Percentiles rank a stretch among this genome's conserved stretches.
Evolutionary conservation across 1,284 basidiomycete species (phyloP).

Genomic region (Sanghuangporus sanghuang): DNA sequence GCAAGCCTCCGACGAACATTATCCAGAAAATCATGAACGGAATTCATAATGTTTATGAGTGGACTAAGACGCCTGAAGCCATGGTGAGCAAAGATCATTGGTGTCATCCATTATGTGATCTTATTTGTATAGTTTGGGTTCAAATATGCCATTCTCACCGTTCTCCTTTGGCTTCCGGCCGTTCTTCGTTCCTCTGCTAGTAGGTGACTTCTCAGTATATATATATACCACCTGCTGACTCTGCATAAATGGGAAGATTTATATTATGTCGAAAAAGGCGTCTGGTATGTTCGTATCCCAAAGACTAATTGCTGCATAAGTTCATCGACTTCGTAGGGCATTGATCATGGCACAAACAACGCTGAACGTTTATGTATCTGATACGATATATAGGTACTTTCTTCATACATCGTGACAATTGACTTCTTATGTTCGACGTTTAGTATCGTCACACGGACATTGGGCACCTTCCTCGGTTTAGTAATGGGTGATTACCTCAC

Average conservation of each 20-base stretch:
- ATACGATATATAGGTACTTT: conserved; percentile 49
- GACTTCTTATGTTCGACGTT: background rate
- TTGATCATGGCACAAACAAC: conserved; percentile 66
- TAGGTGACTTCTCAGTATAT: conserved; percentile 26
- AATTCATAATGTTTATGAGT: conserved; percentile 34
- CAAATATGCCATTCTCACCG: conserved; percentile 48
- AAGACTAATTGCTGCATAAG: background rate
- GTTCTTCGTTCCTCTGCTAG: conserved; percentile 41
- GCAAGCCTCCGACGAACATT: conserved; percentile 38
- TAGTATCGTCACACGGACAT: conserved; percentile 38
- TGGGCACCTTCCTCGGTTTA: conserved; percentile 41
- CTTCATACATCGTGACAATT: conserved; percentile 22
- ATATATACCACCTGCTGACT: background rate
- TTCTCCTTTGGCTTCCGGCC: conserved; percentile 53
- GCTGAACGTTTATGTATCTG: conserved; percentile 55
- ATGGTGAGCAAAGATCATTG: conserved; percentile 28
- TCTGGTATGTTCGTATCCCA: conserved; percentile 30
- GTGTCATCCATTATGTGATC: background rate
- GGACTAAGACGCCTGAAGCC: conserved; percentile 40
- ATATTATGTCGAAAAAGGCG: conserved; percentile 38
- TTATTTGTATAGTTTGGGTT: conserved; percentile 40
- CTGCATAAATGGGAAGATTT: conserved; percentile 30
- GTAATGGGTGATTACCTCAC: conserved; percentile 29
- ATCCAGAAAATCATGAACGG: conserved; percentile 34
- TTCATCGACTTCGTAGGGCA: conserved; percentile 36